Evolutionary conservation across 1,284 basidiomycete genomes (phyloP).

Genomic region (Phaffia rhodozyma): DNA sequence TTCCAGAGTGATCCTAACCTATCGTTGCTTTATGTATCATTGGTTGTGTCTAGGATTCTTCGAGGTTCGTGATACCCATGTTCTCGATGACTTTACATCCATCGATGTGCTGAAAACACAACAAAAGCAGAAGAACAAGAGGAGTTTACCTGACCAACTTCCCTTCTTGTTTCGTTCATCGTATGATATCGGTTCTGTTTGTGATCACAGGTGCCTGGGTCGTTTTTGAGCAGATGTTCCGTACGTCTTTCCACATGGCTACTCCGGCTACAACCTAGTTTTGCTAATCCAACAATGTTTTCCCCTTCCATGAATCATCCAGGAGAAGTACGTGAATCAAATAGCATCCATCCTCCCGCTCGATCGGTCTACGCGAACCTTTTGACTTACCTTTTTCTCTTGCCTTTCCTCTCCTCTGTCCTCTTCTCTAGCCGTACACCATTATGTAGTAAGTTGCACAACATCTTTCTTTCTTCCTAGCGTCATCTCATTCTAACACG

Average conservation of each 20-base stretch:
- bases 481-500: not conserved
- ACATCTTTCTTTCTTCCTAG: not conserved
- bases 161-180: not conserved
- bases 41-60: not conserved
- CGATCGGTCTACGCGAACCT: no score
- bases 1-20: not conserved
- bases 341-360: no score
- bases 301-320: no score
- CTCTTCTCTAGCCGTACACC: constrained; percentile 60
- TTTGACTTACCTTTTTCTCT: not conserved
- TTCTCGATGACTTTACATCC: no score
- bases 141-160: not conserved
- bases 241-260: constrained; percentile 28
- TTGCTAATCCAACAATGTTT: no score
- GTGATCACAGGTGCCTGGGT: constrained; percentile 81
- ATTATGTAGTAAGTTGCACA: constrained; percentile 52
- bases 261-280: no score
- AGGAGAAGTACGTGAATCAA: no score
- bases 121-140: not conserved
- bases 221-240: constrained; percentile 95
- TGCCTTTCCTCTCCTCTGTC: not conserved
- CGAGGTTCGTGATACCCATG: not conserved
- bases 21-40: constrained; percentile 4
- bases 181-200: not conserved
- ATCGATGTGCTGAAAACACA: no score